These are phyloP conservation scores for Debaryomyces subglobosus DNA, from an alignment of 1,139 yeast species.

Conservation along the genomic window DNA sequence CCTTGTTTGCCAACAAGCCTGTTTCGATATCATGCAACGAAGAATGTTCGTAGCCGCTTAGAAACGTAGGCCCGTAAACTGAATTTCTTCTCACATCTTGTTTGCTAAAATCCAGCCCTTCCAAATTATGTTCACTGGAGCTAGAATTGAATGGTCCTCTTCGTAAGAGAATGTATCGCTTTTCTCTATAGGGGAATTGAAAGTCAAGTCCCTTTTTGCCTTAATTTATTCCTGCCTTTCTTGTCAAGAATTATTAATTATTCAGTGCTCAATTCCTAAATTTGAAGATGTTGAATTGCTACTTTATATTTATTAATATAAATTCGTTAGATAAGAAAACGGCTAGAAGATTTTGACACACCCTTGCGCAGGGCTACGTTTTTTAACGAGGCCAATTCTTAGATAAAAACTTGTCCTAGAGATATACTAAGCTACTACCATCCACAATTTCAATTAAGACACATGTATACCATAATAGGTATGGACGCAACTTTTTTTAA, in stretches of 20 bases:
- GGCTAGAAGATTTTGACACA: background rate
- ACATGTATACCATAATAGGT: background rate
- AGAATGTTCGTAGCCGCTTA: constrained; percentile 45
- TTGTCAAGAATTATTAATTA: background rate
- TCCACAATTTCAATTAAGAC: background rate
- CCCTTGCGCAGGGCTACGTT: background rate
- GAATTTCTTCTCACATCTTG: constrained; percentile 25
- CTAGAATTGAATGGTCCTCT: constrained; percentile 29
- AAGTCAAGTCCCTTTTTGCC: constrained; percentile 42
- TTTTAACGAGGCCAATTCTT: background rate
- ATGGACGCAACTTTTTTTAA: background rate
- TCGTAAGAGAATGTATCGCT: constrained; percentile 19
- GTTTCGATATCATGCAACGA: constrained; percentile 46
- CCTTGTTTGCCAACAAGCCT: constrained; percentile 36
- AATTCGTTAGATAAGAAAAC: background rate
- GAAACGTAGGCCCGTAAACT: constrained; percentile 37
- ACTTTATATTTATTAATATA: no score
- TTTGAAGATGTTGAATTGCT: no score
- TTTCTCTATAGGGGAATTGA: constrained; percentile 26
- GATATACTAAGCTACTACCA: background rate
- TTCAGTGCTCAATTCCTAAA: background rate
- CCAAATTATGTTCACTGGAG: constrained; percentile 29
- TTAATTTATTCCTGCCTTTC: constrained; percentile 12
- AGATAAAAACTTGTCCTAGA: background rate
- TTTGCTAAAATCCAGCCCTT: constrained; percentile 22